Conservation (phyloP, 768 basidiomycete species). For the Mrakia hoshinonis region DNA sequence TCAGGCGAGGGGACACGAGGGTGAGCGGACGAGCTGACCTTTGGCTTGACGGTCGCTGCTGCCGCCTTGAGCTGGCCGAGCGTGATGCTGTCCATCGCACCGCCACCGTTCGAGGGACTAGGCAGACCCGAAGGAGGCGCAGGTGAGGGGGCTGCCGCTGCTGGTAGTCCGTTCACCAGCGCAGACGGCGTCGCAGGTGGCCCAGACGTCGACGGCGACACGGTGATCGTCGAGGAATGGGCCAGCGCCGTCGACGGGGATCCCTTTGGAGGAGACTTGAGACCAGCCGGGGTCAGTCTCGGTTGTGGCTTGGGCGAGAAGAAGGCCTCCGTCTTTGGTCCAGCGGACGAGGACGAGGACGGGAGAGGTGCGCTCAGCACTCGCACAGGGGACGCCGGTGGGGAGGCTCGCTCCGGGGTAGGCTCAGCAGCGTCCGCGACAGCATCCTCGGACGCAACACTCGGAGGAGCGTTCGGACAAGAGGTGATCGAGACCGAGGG, state of each 20-base stretch:
- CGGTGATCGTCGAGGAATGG: too few relatives aligned
- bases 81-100: not conserved
- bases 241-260: too few relatives aligned
- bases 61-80: conserved; percentile 14
- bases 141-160: not conserved
- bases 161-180: not conserved
- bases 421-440: not conserved
- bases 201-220: too few relatives aligned
- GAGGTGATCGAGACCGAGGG: not conserved
- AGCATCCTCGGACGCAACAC: not conserved
- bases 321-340: not conserved
- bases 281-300: not conserved
- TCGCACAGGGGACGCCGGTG: not conserved
- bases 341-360: not conserved
- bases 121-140: not conserved
- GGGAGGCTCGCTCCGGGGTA: not conserved
- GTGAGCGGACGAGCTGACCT: not conserved
- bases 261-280: not conserved
- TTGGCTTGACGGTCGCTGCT: conserved; percentile 8
- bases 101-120: not conserved
- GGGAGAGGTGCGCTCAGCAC: not conserved
- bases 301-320: not conserved
- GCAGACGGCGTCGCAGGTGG: not conserved
- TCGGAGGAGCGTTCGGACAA: not conserved
- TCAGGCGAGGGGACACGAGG: not conserved